Base-by-base conservation (phyloP, 2,329 filamentous ascomycete species). In the Dothideomycetidae sp. region DNA sequence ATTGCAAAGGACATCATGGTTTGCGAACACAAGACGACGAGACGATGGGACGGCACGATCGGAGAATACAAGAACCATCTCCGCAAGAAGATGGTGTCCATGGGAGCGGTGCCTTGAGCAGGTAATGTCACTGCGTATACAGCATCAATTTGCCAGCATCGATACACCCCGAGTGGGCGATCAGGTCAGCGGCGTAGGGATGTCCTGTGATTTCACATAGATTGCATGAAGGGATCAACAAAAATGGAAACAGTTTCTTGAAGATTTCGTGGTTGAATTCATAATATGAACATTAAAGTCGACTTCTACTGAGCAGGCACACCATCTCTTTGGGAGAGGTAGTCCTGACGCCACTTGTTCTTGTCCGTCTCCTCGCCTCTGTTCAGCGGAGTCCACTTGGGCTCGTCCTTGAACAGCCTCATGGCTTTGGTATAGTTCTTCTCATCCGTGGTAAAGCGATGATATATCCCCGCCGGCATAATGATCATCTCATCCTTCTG, bases 1-100 rank as follows among this genome's bases (percentile, higher is more conserved):
- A 96, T 98, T 60, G 90, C 90, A 52, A 98, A 98, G 73, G 84
- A 98, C 62, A 98, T 98, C 63, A 77, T 98, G 66, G 90, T 98
- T 40, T 98, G 92, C 64, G 90, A 98, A 68, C 85, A 98, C 76
- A 85, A 86, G 73, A 86, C 85, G 10, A 85, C 96, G 51, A 77
- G 72, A 52, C 66, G 75, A 53, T 98, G 90, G 90, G 78, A 88
- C 46, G 88, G 88, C 52, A 67, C 64, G 47, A 98, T 98, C 55
- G 79, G 78, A 50, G 78, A 85, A 43, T 98, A 98, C 82, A 98
- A 98, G 82, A 82, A 92, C 67, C 76, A 94, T 66, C 73, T 98
- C 55, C 79, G 88, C 59, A 96, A 96, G 78, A 96, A 96, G 83
- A 98, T 98, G 90, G 67, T 93, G 55, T 73, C 74, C 31, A 66